These are phyloP conservation scores for Berkeleyomyces basicola DNA, from an alignment of 2,329 filamentous ascomycete genomes.

Conservation along the genomic window DNA sequence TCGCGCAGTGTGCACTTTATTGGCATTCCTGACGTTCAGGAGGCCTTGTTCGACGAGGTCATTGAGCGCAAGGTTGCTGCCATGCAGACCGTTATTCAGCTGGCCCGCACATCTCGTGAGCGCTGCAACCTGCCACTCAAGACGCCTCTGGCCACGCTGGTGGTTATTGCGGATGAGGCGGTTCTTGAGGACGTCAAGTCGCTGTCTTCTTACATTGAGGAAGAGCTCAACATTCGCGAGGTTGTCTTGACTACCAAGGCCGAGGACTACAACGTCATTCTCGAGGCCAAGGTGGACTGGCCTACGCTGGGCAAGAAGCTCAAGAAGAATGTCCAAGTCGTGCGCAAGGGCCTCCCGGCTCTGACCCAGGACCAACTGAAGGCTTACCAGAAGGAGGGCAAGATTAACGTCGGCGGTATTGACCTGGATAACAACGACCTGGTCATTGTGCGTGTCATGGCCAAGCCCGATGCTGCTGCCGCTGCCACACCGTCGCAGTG, in stretches of 20 bases:
- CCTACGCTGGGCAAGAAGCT: slow-evolving; percentile 80
- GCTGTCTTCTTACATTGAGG: slow-evolving; percentile 62
- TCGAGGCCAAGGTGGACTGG: slow-evolving; percentile 71
- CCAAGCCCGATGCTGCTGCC: background rate
- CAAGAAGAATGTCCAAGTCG: slow-evolving; percentile 72
- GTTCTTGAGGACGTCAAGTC: slow-evolving; percentile 63
- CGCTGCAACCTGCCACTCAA: slow-evolving; percentile 63
- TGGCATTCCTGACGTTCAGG: slow-evolving; percentile 61
- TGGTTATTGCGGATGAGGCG: slow-evolving; percentile 64
- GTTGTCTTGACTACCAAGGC: slow-evolving; percentile 69
- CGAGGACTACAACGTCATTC: slow-evolving; percentile 67
- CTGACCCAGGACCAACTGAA: slow-evolving; percentile 67
- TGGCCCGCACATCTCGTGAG: slow-evolving; percentile 65
- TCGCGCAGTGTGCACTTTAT: slow-evolving; percentile 73
- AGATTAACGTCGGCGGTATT: slow-evolving; percentile 74
- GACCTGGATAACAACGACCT: slow-evolving; percentile 68
- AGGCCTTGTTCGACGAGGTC: slow-evolving; percentile 64
- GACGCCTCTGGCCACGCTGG: slow-evolving; percentile 64
- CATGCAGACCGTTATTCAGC: slow-evolving; percentile 83
- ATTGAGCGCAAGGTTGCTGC: slow-evolving; percentile 64
- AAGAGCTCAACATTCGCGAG: slow-evolving; percentile 72
- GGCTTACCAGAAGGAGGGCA: slow-evolving; percentile 54
- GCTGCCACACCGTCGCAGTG: slow-evolving; percentile 13
- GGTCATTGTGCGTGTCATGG: slow-evolving; percentile 21
- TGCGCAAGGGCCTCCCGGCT: slow-evolving; percentile 65